Conservation (phyloP, 371 early-diverging fungal genomes). For the Dinochytrium kinnereticum region DNA sequence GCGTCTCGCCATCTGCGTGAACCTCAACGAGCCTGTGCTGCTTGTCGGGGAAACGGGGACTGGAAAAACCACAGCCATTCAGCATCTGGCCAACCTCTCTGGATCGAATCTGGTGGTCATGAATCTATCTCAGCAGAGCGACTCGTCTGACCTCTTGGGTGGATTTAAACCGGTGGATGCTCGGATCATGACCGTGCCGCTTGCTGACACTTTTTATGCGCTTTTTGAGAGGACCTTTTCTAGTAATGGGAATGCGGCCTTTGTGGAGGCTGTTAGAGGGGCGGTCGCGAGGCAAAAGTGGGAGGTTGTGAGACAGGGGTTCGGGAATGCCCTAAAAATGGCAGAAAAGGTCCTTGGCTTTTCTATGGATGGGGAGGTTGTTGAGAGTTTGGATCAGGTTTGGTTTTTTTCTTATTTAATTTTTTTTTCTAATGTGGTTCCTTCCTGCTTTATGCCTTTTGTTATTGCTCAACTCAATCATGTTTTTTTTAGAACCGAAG, state of each 20-base stretch:
- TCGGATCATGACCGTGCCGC: slow-evolving; percentile 75
- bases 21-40: slow-evolving; percentile 83
- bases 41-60: slow-evolving; percentile 99
- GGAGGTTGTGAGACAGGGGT: slow-evolving; percentile 75
- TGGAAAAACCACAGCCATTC: slow-evolving; percentile 99
- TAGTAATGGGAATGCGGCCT: slow-evolving; percentile 81
- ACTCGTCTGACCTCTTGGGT: slow-evolving; percentile 96
- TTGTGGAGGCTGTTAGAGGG: slow-evolving; percentile 78
- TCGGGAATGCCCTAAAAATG: slow-evolving; percentile 76
- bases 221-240: slow-evolving; percentile 90
- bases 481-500: no score
- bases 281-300: slow-evolving; percentile 77
- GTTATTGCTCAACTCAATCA: background rate
- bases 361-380: background rate
- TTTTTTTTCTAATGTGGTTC: background rate
- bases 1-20: slow-evolving; percentile 78
- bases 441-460: slow-evolving; percentile 3
- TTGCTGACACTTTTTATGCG: slow-evolving; percentile 84
- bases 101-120: slow-evolving; percentile 85
- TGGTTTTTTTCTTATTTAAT: background rate
- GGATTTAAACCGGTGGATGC: slow-evolving; percentile 96
- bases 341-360: slow-evolving; percentile 58
- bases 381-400: background rate
- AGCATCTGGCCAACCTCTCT: slow-evolving; percentile 86
- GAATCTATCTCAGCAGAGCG: slow-evolving; percentile 98